Evolutionary conservation across 257 asterid genomes (phyloP).

Genomic region (Rubia yunnanensis): DNA sequence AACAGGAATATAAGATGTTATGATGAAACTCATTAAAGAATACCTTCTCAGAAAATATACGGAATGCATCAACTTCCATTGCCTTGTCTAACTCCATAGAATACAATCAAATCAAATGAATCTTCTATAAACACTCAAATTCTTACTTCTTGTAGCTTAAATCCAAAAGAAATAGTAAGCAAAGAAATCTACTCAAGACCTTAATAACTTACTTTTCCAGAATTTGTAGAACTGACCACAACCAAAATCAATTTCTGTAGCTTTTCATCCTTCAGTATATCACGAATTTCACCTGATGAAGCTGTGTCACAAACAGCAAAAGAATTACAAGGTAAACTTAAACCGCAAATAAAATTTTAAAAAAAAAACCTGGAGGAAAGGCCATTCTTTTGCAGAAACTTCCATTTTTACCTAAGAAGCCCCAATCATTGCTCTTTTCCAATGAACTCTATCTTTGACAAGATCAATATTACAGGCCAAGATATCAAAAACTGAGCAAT

Average conservation of each 20-base stretch:
- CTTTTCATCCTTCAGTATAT: slow-evolving; percentile 40
- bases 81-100: slow-evolving; percentile 50
- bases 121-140: neutral
- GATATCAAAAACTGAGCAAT: too few species aligned
- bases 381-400: neutral
- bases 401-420: neutral
- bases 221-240: slow-evolving; percentile 46
- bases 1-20: neutral
- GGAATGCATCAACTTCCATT: slow-evolving; percentile 51
- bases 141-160: neutral
- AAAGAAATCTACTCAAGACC: neutral
- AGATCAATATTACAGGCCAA: too few species aligned
- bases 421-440: too few species aligned
- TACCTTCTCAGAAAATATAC: slow-evolving; percentile 54
- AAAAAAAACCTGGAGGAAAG: neutral
- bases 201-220: slow-evolving; percentile 37
- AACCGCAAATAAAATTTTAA: neutral
- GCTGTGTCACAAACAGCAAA: slow-evolving; percentile 35
- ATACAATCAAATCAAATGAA: neutral
- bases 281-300: slow-evolving; percentile 50
- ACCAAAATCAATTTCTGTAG: slow-evolving; percentile 43
- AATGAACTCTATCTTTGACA: too few species aligned
- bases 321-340: slow-evolving; percentile 1
- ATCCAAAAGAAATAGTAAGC: neutral
- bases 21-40: neutral